Evolutionary conservation across 176 grass and related monocot species (phyloP).

Genomic region (Carex cristatella): DNA sequence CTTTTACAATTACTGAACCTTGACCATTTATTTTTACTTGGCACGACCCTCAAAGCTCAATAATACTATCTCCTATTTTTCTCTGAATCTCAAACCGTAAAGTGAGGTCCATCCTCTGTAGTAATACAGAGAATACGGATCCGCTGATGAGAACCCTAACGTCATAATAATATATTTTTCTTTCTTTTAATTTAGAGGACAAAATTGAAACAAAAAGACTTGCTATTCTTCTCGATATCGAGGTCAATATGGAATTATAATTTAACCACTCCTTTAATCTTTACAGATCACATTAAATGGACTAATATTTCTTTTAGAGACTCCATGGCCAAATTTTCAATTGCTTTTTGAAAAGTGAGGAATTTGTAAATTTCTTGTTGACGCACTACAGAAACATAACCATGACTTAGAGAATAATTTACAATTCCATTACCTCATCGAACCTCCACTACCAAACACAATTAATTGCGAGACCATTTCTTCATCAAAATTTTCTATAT

Average conservation of each 20-base stretch:
- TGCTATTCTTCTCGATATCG: not conserved
- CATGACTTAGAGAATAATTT: not conserved
- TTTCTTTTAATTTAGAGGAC: not conserved
- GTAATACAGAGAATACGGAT: no score
- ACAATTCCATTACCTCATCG: not conserved
- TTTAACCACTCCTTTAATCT: constrained; percentile 18
- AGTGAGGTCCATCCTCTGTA: no score
- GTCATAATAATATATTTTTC: no score
- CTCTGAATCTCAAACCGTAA: no score
- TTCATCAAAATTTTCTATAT: not conserved
- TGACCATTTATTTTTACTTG: no score
- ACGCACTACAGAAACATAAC: constrained; percentile 11
- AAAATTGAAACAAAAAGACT: not conserved
- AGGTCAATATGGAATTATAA: not conserved
- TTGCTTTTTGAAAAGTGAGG: constrained; percentile 14
- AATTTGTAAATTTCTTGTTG: constrained; percentile 4
- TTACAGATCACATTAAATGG: constrained; percentile 5
- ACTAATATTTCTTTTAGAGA: not conserved
- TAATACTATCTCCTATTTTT: no score
- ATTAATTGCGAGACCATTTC: not conserved
- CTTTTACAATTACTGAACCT: no score
- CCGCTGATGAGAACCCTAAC: no score
- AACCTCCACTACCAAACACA: constrained; percentile 12
- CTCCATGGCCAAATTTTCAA: constrained; percentile 3
- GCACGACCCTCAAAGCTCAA: no score